These are phyloP conservation scores for Calonectria hongkongensis DNA, from an alignment of 2,329 filamentous ascomycete species.

Conservation along the genomic window DNA sequence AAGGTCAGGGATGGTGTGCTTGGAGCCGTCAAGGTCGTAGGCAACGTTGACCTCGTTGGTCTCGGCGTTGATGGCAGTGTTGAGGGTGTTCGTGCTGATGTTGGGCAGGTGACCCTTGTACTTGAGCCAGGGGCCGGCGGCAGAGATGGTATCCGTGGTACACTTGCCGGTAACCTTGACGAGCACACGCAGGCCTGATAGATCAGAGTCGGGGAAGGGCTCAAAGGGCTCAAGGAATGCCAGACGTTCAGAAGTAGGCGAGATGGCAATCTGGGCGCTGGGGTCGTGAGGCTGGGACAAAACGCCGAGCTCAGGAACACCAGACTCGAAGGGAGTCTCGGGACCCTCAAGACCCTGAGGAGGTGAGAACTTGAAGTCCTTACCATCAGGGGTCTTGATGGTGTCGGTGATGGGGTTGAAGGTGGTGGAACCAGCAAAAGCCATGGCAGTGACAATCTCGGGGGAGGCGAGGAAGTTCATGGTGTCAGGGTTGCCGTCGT, in stretches of 20 bases:
- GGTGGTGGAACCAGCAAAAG: conserved; percentile 92
- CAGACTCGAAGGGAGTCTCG: conserved; percentile 81
- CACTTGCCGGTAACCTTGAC: conserved; percentile 98
- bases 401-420: conserved; percentile 97
- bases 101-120: conserved; percentile 99
- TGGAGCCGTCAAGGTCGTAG: conserved; percentile 87
- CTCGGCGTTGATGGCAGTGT: conserved; percentile 93
- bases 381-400: conserved; percentile 86
- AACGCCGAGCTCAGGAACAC: conserved; percentile 84
- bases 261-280: conserved; percentile 83
- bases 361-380: conserved; percentile 88
- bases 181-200: conserved; percentile 87
- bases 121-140: conserved; percentile 96
- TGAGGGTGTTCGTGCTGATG: conserved; percentile 97
- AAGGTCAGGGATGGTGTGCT: conserved; percentile 89
- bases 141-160: conserved; percentile 98
- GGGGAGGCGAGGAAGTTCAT: conserved; percentile 99
- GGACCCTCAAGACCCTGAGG: conserved; percentile 82
- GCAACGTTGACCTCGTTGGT: conserved; percentile 95
- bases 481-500: conserved; percentile 95
- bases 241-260: conserved; percentile 91
- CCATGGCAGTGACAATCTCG: conserved; percentile 96
- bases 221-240: conserved; percentile 93
- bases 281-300: conserved; percentile 83
- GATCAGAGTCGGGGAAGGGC: conserved; percentile 85